A percentile compares a stretch with the other conserved stretches of the same genome.
Evolutionary conservation across 208 protist species (phyloP).

Genomic region (Leishmania braziliensis): DNA sequence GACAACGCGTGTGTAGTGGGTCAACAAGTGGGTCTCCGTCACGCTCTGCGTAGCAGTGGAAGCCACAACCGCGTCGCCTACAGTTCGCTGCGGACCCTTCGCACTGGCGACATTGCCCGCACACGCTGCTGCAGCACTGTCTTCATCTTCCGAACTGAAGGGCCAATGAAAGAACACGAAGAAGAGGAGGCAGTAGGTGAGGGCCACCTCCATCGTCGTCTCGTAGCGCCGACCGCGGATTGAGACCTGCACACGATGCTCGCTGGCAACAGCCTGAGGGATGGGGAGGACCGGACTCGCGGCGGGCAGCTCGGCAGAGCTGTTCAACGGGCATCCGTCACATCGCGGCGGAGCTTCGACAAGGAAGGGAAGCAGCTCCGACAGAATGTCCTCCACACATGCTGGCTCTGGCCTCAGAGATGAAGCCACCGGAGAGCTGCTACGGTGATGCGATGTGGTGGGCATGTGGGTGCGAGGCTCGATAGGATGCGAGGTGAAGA

Average conservation of each 20-base stretch:
- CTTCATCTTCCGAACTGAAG: neutral
- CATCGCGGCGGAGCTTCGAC: neutral
- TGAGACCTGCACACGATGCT: slow-evolving; percentile 63
- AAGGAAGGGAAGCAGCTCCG: slow-evolving; percentile 2
- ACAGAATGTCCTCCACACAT: slow-evolving; percentile 9
- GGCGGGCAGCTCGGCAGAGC: too few species aligned
- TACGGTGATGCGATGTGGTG: neutral
- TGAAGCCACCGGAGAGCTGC: neutral
- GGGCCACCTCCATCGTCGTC: slow-evolving; percentile 52
- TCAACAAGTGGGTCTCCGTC: slow-evolving; percentile 11
- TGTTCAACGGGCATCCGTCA: neutral
- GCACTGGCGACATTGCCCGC: neutral
- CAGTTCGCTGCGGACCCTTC: slow-evolving; percentile 1
- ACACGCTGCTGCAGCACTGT: neutral
- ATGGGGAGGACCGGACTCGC: slow-evolving; percentile 8
- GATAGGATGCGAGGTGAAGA: neutral
- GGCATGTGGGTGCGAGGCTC: neutral
- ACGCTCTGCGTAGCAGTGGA: neutral
- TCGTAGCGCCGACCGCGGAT: slow-evolving; percentile 76
- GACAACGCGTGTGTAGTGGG: slow-evolving; percentile 15
- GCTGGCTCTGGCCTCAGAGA: neutral
- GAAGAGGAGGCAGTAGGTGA: slow-evolving; percentile 50
- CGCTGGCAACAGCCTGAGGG: slow-evolving; percentile 2
- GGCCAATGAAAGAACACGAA: slow-evolving; percentile 57
- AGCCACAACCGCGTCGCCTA: slow-evolving; percentile 19